Conservation (phyloP, 306 rosid genomes). For the Lagenaria siceraria region DNA sequence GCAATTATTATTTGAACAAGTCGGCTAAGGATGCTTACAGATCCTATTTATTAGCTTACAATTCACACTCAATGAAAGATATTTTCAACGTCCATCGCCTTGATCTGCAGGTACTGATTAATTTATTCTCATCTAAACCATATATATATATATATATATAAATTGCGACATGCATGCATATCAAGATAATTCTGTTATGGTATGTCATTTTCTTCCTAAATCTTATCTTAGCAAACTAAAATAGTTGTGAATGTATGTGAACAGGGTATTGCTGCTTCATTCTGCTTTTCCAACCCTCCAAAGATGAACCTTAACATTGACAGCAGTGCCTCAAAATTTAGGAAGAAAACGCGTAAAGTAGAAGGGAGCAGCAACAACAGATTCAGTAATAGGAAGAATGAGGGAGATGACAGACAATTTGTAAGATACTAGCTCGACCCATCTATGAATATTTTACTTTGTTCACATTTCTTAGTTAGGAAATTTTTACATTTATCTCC, state of each 20-base stretch:
- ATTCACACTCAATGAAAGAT: slow-evolving; percentile 92
- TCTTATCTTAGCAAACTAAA: too few relatives aligned
- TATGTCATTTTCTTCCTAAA: neutral
- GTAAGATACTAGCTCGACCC: slow-evolving; percentile 18
- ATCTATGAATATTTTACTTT: neutral
- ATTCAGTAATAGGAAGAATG: slow-evolving; percentile 40
- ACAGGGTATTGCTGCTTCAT: slow-evolving; percentile 81
- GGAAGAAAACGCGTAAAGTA: slow-evolving; percentile 40
- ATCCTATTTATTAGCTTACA: slow-evolving; percentile 67
- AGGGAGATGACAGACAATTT: slow-evolving; percentile 23
- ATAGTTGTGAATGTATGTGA: neutral
- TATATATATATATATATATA: too few relatives aligned
- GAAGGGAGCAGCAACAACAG: slow-evolving; percentile 48
- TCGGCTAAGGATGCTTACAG: slow-evolving; percentile 87
- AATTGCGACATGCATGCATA: neutral
- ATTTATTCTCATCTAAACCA: neutral
- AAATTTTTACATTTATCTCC: neutral
- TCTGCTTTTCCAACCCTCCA: slow-evolving; percentile 83
- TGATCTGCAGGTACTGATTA: slow-evolving; percentile 53
- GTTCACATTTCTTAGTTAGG: neutral
- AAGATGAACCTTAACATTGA: slow-evolving; percentile 67
- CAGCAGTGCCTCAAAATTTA: slow-evolving; percentile 69
- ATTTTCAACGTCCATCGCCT: slow-evolving; percentile 80
- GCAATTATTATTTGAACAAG: slow-evolving; percentile 53
- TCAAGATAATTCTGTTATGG: neutral